Conservation (phyloP, 805 yeast species). For the Metschnikowia anglica region DNA sequence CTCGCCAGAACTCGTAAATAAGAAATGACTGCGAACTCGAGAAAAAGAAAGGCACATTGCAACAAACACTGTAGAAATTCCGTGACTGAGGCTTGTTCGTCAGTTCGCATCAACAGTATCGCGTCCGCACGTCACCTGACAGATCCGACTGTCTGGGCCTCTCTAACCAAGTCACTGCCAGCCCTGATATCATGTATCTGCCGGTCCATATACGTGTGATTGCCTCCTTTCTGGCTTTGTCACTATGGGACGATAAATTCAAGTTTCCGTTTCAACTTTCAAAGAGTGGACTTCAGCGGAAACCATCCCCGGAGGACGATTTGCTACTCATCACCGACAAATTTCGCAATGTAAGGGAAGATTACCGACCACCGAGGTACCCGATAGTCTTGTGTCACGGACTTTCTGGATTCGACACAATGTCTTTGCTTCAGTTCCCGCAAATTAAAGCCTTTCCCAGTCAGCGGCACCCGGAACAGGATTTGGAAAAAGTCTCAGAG, state of each 20-base stretch:
- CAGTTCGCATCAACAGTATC: too few species aligned
- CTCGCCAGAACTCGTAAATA: neutral
- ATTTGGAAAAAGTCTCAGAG: constrained; percentile 16
- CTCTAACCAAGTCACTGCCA: neutral
- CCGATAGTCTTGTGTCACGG: constrained; percentile 89
- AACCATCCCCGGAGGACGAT: constrained; percentile 12
- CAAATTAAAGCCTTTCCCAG: constrained; percentile 12
- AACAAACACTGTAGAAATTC: neutral
- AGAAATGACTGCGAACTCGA: neutral
- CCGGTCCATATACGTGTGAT: constrained; percentile 10
- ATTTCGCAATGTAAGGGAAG: constrained; percentile 30
- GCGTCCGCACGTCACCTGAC: neutral
- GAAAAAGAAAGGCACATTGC: neutral
- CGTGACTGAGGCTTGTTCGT: too few species aligned
- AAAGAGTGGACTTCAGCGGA: constrained; percentile 3
- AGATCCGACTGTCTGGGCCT: neutral
- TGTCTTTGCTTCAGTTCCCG: constrained; percentile 22
- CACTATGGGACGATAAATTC: neutral
- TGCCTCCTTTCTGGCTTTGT: constrained; percentile 9
- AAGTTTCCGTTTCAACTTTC: neutral
- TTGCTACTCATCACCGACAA: constrained; percentile 29
- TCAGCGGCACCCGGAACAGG: constrained; percentile 14
- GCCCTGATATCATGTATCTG: constrained; percentile 1
- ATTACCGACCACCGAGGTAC: constrained; percentile 58
- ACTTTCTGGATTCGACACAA: constrained; percentile 71